Base-by-base conservation (phyloP, 2,329 filamentous ascomycete species). In the Sporothrix globosa region DNA sequence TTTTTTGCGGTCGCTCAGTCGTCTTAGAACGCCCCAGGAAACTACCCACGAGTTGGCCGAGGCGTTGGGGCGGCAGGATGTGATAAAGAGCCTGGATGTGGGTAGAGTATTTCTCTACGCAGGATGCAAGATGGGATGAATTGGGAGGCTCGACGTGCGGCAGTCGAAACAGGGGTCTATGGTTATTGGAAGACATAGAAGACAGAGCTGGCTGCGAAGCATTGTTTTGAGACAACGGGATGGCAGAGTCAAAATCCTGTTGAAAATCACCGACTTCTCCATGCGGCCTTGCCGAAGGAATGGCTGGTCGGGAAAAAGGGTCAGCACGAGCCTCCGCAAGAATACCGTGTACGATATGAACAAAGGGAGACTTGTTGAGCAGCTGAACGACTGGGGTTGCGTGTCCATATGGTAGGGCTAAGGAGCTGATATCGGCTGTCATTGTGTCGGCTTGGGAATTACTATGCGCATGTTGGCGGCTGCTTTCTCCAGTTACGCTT, bases 1-100 rank as follows among this genome's bases (percentile, higher is more conserved):
- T 6, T 52, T 41, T 44, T 14, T 52, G 39, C 39, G 13, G n/a
- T 9, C 9, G 53, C 13, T 67, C n/a, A 58, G 44, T 21, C 1
- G 52, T 54, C 6, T 68, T 52, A 27, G 34, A 66, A 14, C 46
- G 72, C 2, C 9, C 10, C 5, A 70, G 10, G 13, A 72, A 71
- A 5, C 44, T 27, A 0, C 24, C 14, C 19, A 69, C 48, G 2
- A 73, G 7, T 17, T 13, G 24, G 4, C 21, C 21, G 0, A 73
- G 68, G 14, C 65, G 68, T 44, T 48, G 21, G 1, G n/a, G 17
- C 0, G 71, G 60, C 11, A 74, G 19, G n/a, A 74, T 39, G 1
- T 73, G 73, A 27, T 71, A 71, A 2, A 72, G 17, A 10, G 17
- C 9, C 17, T 72, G 61, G 21, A 74, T 71, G 66, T 74, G 71